Evolutionary conservation across 2,329 filamentous ascomycete genomes (phyloP).

Genomic region (Cladophialophora psammophila): DNA sequence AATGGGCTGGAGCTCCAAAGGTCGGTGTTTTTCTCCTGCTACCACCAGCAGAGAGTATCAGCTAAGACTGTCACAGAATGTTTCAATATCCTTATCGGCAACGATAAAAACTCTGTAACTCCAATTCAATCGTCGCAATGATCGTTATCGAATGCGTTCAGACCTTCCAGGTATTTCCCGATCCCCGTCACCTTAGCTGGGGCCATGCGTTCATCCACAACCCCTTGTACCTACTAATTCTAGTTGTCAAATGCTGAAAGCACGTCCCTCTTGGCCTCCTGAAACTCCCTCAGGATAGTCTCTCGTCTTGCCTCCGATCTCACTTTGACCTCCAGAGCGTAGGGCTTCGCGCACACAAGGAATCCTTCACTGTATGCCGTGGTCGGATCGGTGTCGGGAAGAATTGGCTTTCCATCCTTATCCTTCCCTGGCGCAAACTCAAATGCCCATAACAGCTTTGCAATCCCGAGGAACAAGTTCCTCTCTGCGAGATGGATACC

Average conservation of each 20-base stretch:
- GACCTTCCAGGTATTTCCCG: constrained; percentile 17
- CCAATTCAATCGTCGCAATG: background rate
- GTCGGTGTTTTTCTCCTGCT: constrained; percentile 1
- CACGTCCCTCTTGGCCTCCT: constrained; percentile 41
- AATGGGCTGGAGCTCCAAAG: constrained; percentile 34
- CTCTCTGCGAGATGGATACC: constrained; percentile 47
- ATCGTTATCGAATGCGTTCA: background rate
- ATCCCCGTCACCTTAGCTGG: background rate
- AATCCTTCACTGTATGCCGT: constrained; percentile 50
- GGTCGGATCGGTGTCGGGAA: constrained; percentile 48
- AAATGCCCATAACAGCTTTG: constrained; percentile 46
- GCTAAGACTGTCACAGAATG: constrained; percentile 25
- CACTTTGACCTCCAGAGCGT: constrained; percentile 43
- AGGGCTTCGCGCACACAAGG: constrained; percentile 45
- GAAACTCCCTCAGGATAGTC: constrained; percentile 46
- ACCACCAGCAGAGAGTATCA: background rate
- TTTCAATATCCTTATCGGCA: constrained; percentile 8
- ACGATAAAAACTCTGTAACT: background rate
- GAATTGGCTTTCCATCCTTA: constrained; percentile 38
- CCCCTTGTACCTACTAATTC: constrained; percentile 4
- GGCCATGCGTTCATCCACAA: background rate
- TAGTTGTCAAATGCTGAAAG: constrained; percentile 38
- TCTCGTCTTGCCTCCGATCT: constrained; percentile 43
- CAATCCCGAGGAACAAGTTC: constrained; percentile 43
- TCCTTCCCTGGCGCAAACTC: constrained; percentile 41